Percentiles rank a stretch among this genome's conserved stretches.
phyloP scores from a whole-genome alignment of 2,329 filamentous ascomycete species.

The Cryphonectria naterciae region DNA sequence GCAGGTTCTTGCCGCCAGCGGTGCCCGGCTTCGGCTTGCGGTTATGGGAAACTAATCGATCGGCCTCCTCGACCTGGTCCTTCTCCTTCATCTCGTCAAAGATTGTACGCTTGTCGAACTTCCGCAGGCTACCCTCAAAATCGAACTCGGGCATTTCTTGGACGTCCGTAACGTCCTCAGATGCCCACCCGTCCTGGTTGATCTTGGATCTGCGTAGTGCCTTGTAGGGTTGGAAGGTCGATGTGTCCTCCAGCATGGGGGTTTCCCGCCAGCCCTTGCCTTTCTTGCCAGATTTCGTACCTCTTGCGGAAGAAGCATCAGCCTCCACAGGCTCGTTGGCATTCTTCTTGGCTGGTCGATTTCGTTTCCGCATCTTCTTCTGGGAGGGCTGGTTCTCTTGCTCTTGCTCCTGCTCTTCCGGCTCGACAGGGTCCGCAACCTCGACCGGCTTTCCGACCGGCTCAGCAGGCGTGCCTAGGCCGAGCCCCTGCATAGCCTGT shows the following conservation, averaged over 20 bases:
- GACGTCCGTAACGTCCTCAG: slow-evolving; percentile 92
- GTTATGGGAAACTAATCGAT: slow-evolving; percentile 90
- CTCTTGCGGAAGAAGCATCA: slow-evolving; percentile 31
- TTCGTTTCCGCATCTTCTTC: slow-evolving; percentile 38
- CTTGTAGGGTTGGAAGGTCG: slow-evolving; percentile 66
- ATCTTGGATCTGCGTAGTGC: slow-evolving; percentile 62
- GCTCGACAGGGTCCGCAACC: slow-evolving; percentile 30
- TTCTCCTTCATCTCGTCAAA: slow-evolving; percentile 92
- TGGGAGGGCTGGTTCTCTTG: slow-evolving; percentile 30
- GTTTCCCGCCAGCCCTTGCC: slow-evolving; percentile 65
- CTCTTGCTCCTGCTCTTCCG: slow-evolving; percentile 29
- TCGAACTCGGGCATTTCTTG: slow-evolving; percentile 95
- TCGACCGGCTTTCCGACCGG: slow-evolving; percentile 32
- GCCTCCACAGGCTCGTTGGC: slow-evolving; percentile 36
- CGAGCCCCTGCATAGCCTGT: slow-evolving; percentile 33
- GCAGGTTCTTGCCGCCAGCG: slow-evolving; percentile 83
- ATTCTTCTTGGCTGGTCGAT: slow-evolving; percentile 37
- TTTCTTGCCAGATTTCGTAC: slow-evolving; percentile 34
- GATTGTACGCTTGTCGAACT: slow-evolving; percentile 90
- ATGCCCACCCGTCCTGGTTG: slow-evolving; percentile 81
- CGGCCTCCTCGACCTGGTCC: slow-evolving; percentile 85
- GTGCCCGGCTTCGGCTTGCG: slow-evolving; percentile 70
- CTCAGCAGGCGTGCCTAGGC: slow-evolving; percentile 29
- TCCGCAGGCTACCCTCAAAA: slow-evolving; percentile 85
- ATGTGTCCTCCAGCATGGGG: slow-evolving; percentile 62